Base-by-base conservation (phyloP, 345 rosid species). In the Sisymbrium irio region DNA sequence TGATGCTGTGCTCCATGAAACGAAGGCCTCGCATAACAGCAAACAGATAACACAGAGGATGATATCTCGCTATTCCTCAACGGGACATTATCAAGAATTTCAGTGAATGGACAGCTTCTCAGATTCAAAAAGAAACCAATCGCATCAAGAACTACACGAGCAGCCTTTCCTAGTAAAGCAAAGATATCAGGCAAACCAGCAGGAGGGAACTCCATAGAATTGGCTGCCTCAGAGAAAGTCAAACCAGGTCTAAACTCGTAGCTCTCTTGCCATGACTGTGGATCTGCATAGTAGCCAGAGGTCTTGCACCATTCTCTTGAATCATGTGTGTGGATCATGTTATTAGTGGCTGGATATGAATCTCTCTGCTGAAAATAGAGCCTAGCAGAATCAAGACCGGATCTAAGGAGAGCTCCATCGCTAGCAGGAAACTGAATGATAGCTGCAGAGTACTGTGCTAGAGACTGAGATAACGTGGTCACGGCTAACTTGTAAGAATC, bases 231-330 rank as follows among this genome's bases (percentile, higher is more conserved):
- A 0, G 44, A 62, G 19, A 80, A 84, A 7, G 93, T 88, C 35
- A 89, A 71, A 9, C 98, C 98, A 0, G 97, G 97, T 82, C 98
- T 79, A 63, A 82, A 91, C 73, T 91, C 98, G 72, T 82, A 94
- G 2, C 67, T 78, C 85, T 94, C 98, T 66, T 80, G 94, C 95
- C 96, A 89, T 20, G 73, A 65, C 62, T 85, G 96, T 71, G 96
- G 89, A 80, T 93, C 91, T 0, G 87, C 87, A 72, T 82, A 86
- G 74, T 94, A 94, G 45, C 97, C 98, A 7, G 98, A 89, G 2
- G 98, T 91, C 78, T 88, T 93, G 79, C 98, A 93, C 98, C 97
- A 93, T 49, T 89, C 96, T 25, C 87, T 85, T 36, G 93, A 71
- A 74, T 88, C 96, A 66, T 78, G 79, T 4, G 83, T 42, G 54